These are phyloP conservation scores for Neoboletus subvelutipes DNA, from an alignment of 768 basidiomycete species.

Conservation along the genomic window DNA sequence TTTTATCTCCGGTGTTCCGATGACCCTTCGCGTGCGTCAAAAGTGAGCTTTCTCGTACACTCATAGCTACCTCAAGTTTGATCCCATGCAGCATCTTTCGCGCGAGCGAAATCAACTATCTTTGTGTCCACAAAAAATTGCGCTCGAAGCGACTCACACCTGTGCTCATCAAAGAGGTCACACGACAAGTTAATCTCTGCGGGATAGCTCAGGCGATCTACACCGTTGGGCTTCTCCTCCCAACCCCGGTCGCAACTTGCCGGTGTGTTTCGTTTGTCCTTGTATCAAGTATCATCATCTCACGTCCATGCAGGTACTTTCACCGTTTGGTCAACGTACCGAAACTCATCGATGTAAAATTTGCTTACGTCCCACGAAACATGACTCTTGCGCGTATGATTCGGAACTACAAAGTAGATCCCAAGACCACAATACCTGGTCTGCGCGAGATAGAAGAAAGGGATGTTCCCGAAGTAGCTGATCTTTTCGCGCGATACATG, in stretches of 20 bases:
- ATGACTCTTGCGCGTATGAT: slow-evolving; percentile 93
- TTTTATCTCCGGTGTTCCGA: slow-evolving; percentile 92
- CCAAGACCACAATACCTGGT: slow-evolving; percentile 52
- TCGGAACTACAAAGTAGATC: slow-evolving; percentile 65
- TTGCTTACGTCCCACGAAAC: slow-evolving; percentile 82
- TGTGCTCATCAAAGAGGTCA: slow-evolving; percentile 96
- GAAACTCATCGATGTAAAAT: slow-evolving; percentile 88
- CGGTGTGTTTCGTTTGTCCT: slow-evolving; percentile 44
- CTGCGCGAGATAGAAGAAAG: slow-evolving; percentile 85
- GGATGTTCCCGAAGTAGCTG: slow-evolving; percentile 70
- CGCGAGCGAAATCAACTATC: slow-evolving; percentile 93
- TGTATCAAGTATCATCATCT: background rate
- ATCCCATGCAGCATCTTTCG: slow-evolving; percentile 53
- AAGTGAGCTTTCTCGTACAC: slow-evolving; percentile 52
- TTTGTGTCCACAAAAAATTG: slow-evolving; percentile 96
- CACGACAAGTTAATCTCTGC: slow-evolving; percentile 83
- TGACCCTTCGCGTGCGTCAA: slow-evolving; percentile 78
- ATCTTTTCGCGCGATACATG: slow-evolving; percentile 77
- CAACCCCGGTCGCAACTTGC: slow-evolving; percentile 89
- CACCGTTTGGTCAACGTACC: slow-evolving; percentile 90
- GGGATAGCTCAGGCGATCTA: slow-evolving; percentile 97
- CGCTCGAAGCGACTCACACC: slow-evolving; percentile 94
- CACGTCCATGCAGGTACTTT: slow-evolving; percentile 60
- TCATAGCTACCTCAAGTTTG: slow-evolving; percentile 2
- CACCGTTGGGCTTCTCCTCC: slow-evolving; percentile 90